Conservation (phyloP, 768 basidiomycete species). For the Crassisporium funariophilum region DNA sequence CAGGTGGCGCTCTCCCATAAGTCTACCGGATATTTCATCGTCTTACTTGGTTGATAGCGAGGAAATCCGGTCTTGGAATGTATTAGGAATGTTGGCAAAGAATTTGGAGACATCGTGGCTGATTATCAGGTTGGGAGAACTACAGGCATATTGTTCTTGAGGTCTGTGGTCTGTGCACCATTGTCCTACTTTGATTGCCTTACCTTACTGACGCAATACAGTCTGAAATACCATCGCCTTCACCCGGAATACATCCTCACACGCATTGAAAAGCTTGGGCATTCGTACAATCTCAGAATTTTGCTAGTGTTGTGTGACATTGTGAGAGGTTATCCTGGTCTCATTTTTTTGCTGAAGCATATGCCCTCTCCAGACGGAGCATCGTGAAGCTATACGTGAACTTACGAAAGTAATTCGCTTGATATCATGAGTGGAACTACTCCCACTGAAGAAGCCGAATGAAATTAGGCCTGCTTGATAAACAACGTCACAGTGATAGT, state of each 20-base stretch:
- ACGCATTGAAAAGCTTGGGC: slow-evolving; percentile 85
- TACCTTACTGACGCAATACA: slow-evolving; percentile 28
- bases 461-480: slow-evolving; percentile 72
- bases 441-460: background rate
- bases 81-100: slow-evolving; percentile 88
- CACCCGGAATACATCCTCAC: slow-evolving; percentile 97
- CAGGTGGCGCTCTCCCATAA: slow-evolving; percentile 47
- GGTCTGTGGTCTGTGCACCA: slow-evolving; percentile 47
- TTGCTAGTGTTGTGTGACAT: slow-evolving; percentile 91
- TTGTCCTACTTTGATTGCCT: background rate
- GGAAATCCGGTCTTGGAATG: slow-evolving; percentile 88
- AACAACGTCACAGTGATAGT: slow-evolving; percentile 93
- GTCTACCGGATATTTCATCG: background rate
- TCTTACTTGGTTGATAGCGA: slow-evolving; percentile 47
- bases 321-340: slow-evolving; percentile 48
- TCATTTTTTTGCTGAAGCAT: background rate
- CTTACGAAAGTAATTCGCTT: slow-evolving; percentile 81
- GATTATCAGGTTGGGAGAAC: slow-evolving; percentile 97
- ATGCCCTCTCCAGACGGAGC: slow-evolving; percentile 66
- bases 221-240: slow-evolving; percentile 91
- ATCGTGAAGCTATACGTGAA: slow-evolving; percentile 89
- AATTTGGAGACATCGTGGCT: slow-evolving; percentile 90
- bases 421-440: too few species aligned
- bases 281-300: slow-evolving; percentile 80
- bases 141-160: slow-evolving; percentile 89